Evolutionary conservation across 2,329 filamentous ascomycete genomes (phyloP), one percentile per base, ranked within the genome.

Genomic region (Sporothrix brunneoviolacea): DNA sequence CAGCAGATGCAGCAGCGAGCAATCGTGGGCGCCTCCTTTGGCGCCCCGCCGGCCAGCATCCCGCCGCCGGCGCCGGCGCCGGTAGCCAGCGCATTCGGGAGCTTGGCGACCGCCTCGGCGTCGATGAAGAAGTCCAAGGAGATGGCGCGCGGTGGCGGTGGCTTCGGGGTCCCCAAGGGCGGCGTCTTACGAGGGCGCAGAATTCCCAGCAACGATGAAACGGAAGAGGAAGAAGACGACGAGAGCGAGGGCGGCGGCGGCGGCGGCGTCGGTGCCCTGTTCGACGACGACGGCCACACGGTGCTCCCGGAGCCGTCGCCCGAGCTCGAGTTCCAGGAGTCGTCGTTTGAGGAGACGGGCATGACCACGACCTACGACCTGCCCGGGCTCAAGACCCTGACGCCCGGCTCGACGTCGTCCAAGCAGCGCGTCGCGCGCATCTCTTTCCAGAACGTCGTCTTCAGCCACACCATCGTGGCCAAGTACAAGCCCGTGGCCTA

Each of bases 291-390:
- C 38, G 56, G 39, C 13, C 55, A 48, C 2, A 61, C 58, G 24
- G 57, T 60, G 13, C 49, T 57, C 28, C 48, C 39, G 8, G 59
- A 61, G 21, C 43, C 57, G 4, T 45, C 58, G 13, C 62, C 63
- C 2, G 62, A 63, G 37, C 62, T 75, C 7, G 65, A 63, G 13
- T 76, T 76, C 58, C 67, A 76, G 55, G 75, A 82, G 52, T 77
- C 77, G 0, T 63, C 70, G 5, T 72, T 80, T 54, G 78, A 80
- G 53, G 79, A 83, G 57, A 74, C 72, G 0, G 81, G 80, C 5
- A 66, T 83, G 48, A 82, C 79, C 0, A 75, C 76, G 0, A 80
- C 74, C 2, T 84, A 83, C 61, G 79, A 83, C 50, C 69, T 84
- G 0, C 77, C 79, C 0, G 76, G 75, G 0, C 59, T 70, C 28